A percentile compares a stretch with the other conserved stretches of the same genome.
These are phyloP conservation scores for Taxawa tesnikishii DNA, from an alignment of 2,329 filamentous ascomycete species.

Conservation along the genomic window DNA sequence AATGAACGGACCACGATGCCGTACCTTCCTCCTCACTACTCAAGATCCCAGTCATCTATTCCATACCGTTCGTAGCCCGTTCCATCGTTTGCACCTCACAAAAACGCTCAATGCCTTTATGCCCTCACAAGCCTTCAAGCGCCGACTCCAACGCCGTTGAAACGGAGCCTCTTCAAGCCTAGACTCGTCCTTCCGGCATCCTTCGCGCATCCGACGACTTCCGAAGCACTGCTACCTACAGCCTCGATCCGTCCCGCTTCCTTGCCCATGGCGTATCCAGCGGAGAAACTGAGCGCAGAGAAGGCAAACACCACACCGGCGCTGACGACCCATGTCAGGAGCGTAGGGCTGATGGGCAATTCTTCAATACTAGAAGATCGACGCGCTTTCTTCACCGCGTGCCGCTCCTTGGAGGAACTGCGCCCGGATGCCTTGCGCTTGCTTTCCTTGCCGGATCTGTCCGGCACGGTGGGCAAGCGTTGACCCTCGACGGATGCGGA, in stretches of 20 bases:
- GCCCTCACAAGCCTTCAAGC: too few species aligned
- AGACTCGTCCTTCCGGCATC: slow-evolving; percentile 19
- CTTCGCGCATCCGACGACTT: slow-evolving; percentile 16
- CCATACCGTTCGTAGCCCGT: too few species aligned
- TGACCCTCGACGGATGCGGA: slow-evolving; percentile 14
- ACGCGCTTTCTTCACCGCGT: slow-evolving; percentile 31
- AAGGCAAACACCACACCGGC: slow-evolving; percentile 53
- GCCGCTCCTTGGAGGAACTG: slow-evolving; percentile 31
- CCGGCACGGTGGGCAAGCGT: slow-evolving; percentile 11
- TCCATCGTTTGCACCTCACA: too few species aligned
- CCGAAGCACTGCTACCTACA: slow-evolving; percentile 10
- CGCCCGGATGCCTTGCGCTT: slow-evolving; percentile 32
- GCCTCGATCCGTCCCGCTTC: slow-evolving; percentile 44
- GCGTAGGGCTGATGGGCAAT: slow-evolving; percentile 39
- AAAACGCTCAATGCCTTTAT: too few species aligned
- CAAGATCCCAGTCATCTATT: too few species aligned
- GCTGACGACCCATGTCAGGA: slow-evolving; percentile 54
- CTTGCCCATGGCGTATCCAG: slow-evolving; percentile 49
- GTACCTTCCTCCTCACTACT: too few species aligned
- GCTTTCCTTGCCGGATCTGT: slow-evolving; percentile 24
- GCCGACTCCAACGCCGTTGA: slow-evolving; percentile 7
- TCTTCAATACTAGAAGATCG: slow-evolving; percentile 11
- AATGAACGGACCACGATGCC: too few species aligned
- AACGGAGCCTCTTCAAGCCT: slow-evolving; percentile 19
- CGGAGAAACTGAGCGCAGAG: slow-evolving; percentile 52